Evolutionary conservation across 768 basidiomycete genomes (phyloP).

Genomic region (Phallus indusiatus): DNA sequence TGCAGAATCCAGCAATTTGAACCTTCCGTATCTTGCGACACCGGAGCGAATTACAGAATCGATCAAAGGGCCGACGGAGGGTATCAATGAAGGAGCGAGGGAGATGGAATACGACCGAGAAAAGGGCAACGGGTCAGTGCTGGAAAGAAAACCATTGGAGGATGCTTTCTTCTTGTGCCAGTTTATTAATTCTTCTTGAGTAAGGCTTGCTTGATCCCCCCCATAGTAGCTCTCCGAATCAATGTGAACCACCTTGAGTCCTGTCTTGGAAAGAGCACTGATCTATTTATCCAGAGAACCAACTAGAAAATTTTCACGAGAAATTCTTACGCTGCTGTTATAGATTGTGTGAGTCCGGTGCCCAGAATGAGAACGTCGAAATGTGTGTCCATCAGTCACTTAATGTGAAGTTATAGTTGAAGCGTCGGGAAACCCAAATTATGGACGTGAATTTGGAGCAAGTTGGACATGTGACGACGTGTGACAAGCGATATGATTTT

Average conservation of each 20-base stretch:
- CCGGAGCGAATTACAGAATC: constrained; percentile 71
- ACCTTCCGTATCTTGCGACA: constrained; percentile 86
- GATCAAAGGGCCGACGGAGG: constrained; percentile 70
- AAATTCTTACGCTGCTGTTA: constrained; percentile 72
- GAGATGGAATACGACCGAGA: constrained; percentile 79
- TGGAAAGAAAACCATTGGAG: constrained; percentile 10
- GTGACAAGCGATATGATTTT: background rate
- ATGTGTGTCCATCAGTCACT: constrained; percentile 5
- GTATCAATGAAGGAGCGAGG: constrained; percentile 73
- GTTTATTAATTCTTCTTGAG: constrained; percentile 64
- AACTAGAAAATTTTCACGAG: background rate
- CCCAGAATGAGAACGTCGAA: constrained; percentile 34
- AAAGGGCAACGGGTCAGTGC: constrained; percentile 29
- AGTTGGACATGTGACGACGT: background rate
- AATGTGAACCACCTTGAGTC: constrained; percentile 80
- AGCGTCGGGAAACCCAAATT: too few relatives aligned
- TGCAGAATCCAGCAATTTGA: constrained; percentile 68
- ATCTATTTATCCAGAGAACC: constrained; percentile 9
- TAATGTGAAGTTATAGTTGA: background rate
- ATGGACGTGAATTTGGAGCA: too few relatives aligned
- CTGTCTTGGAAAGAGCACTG: constrained; percentile 84
- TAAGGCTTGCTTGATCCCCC: constrained; percentile 68
- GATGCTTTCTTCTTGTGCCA: constrained; percentile 46
- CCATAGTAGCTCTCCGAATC: constrained; percentile 85
- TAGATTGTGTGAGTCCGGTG: constrained; percentile 64